These are phyloP conservation scores for Neurospora hispaniola DNA, from an alignment of 495 filamentous ascomycete species.

Conservation along the genomic window DNA sequence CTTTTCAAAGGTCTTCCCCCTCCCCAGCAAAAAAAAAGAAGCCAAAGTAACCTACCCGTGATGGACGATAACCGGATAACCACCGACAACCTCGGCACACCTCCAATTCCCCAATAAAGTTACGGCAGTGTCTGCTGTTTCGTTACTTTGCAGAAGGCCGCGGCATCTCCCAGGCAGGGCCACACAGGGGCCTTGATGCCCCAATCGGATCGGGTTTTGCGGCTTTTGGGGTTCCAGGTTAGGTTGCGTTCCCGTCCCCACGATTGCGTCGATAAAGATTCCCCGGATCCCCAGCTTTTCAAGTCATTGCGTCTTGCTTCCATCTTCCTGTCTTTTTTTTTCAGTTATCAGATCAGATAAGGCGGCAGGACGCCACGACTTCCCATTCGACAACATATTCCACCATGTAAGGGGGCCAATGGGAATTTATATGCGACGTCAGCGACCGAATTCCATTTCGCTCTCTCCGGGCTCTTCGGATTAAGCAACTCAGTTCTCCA, in stretches of 20 bases:
- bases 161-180: not conserved
- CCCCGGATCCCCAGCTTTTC: not conserved
- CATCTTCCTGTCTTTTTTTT: not conserved
- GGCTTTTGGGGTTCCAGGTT: not conserved
- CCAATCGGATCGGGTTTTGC: not conserved
- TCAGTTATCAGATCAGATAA: not conserved
- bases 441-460: not conserved
- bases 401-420: not conserved
- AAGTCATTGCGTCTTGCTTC: not conserved
- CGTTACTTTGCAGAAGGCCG: not conserved
- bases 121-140: constrained; percentile 1
- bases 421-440: not conserved
- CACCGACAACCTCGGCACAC: constrained; percentile 11
- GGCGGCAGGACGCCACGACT: not conserved
- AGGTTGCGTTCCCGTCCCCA: not conserved
- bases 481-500: not conserved
- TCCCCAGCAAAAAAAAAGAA: not conserved
- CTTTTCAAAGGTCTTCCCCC: not conserved
- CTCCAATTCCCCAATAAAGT: not conserved
- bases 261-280: not conserved
- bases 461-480: not conserved
- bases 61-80: constrained; percentile 8
- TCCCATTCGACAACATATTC: not conserved
- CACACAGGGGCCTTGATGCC: not conserved
- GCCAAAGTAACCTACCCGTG: not conserved